Base-by-base conservation (phyloP, 139 green algal genomes). In the Pleodorina starrii region DNA sequence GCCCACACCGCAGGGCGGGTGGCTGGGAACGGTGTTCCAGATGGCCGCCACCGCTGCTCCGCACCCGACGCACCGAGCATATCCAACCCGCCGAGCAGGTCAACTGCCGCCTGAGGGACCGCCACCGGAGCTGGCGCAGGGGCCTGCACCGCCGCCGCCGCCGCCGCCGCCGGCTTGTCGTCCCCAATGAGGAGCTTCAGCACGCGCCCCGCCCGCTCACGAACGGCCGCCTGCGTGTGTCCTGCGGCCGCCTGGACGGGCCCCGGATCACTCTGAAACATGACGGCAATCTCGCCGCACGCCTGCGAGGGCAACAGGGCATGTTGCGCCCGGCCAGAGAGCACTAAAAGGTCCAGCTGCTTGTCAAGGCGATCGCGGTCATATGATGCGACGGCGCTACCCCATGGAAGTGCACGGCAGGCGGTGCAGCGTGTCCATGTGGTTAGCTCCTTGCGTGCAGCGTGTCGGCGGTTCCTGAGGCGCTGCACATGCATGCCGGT, bases 181-280 rank as follows among this genome's bases (percentile, higher is more conserved):
- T 82, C 51, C 29, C 69, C 84, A 0, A 81, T 35, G 36, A 89
- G 84, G 46, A 74, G 48, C 69, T 44, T 69, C 48, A 89, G 84
- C 69, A 89, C 84, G 27, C 50, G 50, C 25, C 6, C 6, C 14
- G 95, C 94, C 5, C 88, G 86, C 81, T 94, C 87, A 5, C 89
- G 90, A 60, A 97, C 94, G 0, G 85, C 89, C 1, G 85, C 80
- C 68, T 96, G 94, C 2, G 94, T 54, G 17, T 84, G 91, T 17
- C 42, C 38, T 0, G 86, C 51, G 0, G 91, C 91, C 3, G 73
- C 71, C 2, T 85, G 85, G 25, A 98, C 63, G 1, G 92, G 73
- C 0, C 54, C 19, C 0, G 94, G 92, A 85, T 95, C 89, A 27
- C 88, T 93, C 85, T 97, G 94, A 89, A 98, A 98, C 86, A 96